phyloP scores from a whole-genome alignment of 352 stramenopile genomes.

The Globisporangium nunn region DNA sequence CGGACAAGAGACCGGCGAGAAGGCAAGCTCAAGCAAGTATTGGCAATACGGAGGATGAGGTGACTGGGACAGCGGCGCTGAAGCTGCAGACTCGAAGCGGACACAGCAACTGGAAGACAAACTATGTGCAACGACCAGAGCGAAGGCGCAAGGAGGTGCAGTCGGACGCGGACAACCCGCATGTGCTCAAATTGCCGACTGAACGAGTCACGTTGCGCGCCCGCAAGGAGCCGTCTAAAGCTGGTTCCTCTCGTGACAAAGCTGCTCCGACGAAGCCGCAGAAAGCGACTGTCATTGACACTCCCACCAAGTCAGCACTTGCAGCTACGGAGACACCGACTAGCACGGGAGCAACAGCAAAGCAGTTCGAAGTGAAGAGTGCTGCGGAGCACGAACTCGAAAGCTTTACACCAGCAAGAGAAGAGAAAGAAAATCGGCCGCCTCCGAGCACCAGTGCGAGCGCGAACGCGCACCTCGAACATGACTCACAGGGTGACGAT shows the following conservation, averaged over 20 bases:
- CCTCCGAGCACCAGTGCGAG: neutral
- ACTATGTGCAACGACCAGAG: neutral
- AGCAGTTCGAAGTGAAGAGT: neutral
- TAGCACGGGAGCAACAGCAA: neutral
- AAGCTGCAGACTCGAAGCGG: neutral
- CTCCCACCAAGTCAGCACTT: neutral
- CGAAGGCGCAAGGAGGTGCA: neutral
- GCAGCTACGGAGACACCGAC: neutral
- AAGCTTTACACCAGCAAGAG: neutral
- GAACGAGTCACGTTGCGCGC: neutral
- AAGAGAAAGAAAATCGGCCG: constrained; percentile 6
- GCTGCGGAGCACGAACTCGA: neutral
- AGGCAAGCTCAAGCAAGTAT: neutral
- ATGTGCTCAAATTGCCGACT: too few relatives aligned
- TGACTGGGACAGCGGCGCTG: neutral
- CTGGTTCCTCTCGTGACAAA: neutral
- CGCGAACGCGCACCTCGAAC: neutral
- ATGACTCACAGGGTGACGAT: neutral
- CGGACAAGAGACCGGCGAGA: neutral
- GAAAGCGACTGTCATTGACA: neutral
- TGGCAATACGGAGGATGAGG: neutral
- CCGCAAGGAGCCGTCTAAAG: neutral
- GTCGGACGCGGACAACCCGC: too few relatives aligned
- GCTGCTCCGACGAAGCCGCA: neutral
- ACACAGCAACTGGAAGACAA: neutral